These are phyloP conservation scores for Nematodospora anomalae DNA, from an alignment of 1,139 yeast species.

Conservation along the genomic window DNA sequence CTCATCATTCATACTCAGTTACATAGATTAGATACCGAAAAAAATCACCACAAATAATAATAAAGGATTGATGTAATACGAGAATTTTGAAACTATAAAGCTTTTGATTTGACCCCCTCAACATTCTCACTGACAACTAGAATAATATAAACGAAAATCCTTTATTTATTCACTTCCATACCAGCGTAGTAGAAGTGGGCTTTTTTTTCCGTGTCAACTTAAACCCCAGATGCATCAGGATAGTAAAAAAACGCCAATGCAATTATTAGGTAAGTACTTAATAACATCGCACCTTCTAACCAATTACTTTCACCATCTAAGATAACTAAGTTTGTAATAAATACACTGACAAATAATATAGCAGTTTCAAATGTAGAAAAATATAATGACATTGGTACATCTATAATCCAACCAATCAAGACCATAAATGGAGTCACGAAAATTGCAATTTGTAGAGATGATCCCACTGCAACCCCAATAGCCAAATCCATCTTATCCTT, in stretches of 20 bases:
- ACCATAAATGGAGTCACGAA: conserved; percentile 96
- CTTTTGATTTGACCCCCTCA: background rate
- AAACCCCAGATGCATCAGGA: conserved; percentile 47
- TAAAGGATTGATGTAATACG: too few species aligned
- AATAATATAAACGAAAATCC: background rate
- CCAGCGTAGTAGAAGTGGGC: too few species aligned
- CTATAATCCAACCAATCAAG: conserved; percentile 84
- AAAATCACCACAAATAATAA: too few species aligned
- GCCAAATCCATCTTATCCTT: conserved; percentile 98
- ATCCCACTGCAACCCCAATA: conserved; percentile 96
- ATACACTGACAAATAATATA: conserved; percentile 81
- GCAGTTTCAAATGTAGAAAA: conserved; percentile 94
- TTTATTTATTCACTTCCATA: background rate
- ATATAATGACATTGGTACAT: conserved; percentile 88
- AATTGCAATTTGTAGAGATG: conserved; percentile 90
- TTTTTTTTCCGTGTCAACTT: too few species aligned
- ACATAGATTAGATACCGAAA: too few species aligned
- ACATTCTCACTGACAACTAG: background rate
- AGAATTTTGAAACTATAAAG: too few species aligned
- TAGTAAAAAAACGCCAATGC: conserved; percentile 87
- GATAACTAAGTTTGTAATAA: conserved; percentile 82
- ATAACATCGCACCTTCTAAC: conserved; percentile 92
- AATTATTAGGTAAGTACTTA: conserved; percentile 80
- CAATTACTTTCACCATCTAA: conserved; percentile 95
- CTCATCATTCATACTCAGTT: too few species aligned